phyloP scores from a whole-genome alignment of 78 protist species.

The Chrysochromulina parva region DNA sequence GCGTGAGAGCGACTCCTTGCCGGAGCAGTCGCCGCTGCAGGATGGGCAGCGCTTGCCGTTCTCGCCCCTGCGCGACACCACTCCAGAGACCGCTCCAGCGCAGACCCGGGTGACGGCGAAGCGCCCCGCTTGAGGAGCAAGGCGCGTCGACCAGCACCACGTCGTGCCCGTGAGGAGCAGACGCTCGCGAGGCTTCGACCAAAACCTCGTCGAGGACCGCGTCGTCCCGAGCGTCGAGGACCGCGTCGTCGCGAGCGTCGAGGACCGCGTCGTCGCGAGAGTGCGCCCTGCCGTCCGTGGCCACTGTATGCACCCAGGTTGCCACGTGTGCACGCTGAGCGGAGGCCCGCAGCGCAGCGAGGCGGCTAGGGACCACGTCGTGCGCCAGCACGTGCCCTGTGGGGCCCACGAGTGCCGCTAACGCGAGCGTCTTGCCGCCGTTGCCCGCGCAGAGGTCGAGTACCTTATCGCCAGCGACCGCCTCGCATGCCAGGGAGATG shows the following conservation, averaged over 20 bases:
- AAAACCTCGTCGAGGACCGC: neutral
- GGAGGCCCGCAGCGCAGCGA: neutral
- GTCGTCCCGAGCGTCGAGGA: neutral
- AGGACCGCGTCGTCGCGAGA: neutral
- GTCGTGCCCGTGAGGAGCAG: neutral
- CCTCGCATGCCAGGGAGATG: neutral
- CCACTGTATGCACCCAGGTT: neutral
- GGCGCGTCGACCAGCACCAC: constrained; percentile 3
- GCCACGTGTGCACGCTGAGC: neutral
- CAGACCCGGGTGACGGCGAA: neutral
- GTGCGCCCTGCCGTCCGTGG: neutral
- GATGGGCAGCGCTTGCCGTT: neutral
- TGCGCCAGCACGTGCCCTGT: neutral
- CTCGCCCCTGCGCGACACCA: neutral
- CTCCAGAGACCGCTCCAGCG: neutral
- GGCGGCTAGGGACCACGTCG: neutral
- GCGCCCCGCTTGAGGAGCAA: neutral
- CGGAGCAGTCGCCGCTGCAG: neutral
- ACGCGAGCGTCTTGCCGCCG: constrained; percentile 6
- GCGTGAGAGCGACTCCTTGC: neutral
- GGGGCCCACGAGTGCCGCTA: neutral
- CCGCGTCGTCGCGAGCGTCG: neutral
- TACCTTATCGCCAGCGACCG: neutral
- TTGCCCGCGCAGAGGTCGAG: neutral
- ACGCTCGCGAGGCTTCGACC: neutral